Evolutionary conservation across 78 protist species (phyloP), one percentile per base, ranked within the genome.

Genomic region (Tieghemostelium lacteum): DNA sequence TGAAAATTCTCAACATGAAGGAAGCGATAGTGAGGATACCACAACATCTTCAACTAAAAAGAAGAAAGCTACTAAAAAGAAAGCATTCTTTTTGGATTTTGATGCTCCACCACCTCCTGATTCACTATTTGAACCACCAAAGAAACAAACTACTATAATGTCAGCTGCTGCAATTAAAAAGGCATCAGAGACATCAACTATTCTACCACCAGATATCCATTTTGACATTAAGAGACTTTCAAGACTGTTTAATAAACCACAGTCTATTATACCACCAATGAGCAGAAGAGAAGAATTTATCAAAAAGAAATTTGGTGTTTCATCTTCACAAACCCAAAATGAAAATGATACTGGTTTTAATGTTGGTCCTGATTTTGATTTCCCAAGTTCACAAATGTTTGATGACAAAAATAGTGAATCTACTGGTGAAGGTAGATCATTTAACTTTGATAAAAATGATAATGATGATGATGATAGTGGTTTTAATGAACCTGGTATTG

Each of bases 191-290:
- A 60, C 28, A 2, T 37, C 74, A n/a, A 63, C 85, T 26, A 55
- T 67, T 7, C 77, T 95, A 24, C 95, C 97, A 39, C 92, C 75
- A 17, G 97, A 95, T 52, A 54, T 78, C 36, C 95, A 95, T 58
- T 92, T 57, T 29, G 58, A 54, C 29, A 37, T 58, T 28, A 57
- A 57, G 19, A 24, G 16, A 28, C 60, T 95, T 16, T 29, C 91
- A 20, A 74, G 92, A 37, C 54, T 95, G 40, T 95, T 95, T 34
- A 72, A 55, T 64, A 92, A 92, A 65, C 93, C 97, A 37, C 39
- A 89, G 20, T 94, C 91, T 71, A 66, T 45, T 12, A 70, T 88
- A 5, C 87, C 86, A 33, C 75, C 87, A 33, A 31, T 77, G 87
- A 77, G 75, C 37, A 77, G 65, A 65, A 77, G 87, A 77, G 87